Base-by-base conservation (phyloP, 345 rosid genomes). In the Microcos paniculata region DNA sequence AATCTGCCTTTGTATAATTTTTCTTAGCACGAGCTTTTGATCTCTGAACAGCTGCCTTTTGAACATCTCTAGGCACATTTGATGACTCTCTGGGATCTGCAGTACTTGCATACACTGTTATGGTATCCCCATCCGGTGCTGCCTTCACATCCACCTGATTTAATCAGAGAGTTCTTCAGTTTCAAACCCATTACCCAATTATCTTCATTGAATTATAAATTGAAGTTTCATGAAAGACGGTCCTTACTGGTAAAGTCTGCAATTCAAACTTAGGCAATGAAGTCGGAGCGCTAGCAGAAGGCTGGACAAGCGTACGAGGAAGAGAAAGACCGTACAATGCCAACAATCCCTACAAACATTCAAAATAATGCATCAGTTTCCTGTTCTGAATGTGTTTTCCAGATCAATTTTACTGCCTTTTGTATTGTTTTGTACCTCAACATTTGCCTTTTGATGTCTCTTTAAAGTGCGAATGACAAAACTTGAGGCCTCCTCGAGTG, bases 301-400 rank as follows among this genome's bases (percentile, higher is more conserved):
- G 21, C 68, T 79, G 81, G 24, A 68, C 86, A 2, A 77, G 84
- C 19, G 79, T 38, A n/a, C 86, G 84, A 72, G 91, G 83, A 43
- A 84, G 90, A 75, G 98, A 89, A 23, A 95, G 92, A 45, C 97
- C 90, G 82, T 93, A 95, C 87, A 86, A 93, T 59, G 81, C 81
- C 91, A 93, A 85, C 18, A 93, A 77, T 42, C 98, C 99, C 98
- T 95, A 74, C 23, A 67, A 73, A 73, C 26, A 56, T 55, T n/a
- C 31, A 52, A 19, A 23, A 21, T 21, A 62, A 62, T 51, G 49
- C 16, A 15, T 75, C 33, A 31, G 33, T 35, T 38, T 30, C 35
- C 31, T 40, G 35, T 71, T 57, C 24, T 23, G 42, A 58, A 58
- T 3, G 0, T 43, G 51, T 42, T 42, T 16, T 42, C 5, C 6